A percentile compares a stretch with the other conserved stretches of the same genome.
Conservation (phyloP, 2,329 filamentous ascomycete species). For the Sarocladium kiliense region DNA sequence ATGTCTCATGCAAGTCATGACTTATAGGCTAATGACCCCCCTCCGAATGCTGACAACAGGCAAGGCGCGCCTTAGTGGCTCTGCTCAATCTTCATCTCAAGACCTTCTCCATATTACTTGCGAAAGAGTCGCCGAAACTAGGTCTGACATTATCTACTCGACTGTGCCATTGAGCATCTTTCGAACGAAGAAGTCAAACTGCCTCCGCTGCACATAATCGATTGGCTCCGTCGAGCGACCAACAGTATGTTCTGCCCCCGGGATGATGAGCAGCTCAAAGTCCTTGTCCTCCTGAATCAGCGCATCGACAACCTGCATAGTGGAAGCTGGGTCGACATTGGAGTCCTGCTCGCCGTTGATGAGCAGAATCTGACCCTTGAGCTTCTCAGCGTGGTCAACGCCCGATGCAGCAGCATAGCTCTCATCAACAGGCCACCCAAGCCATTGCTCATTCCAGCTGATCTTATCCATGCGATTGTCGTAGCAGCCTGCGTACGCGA, state of each 20-base stretch:
- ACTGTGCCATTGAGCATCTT: too few species aligned
- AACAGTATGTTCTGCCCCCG: constrained; percentile 11
- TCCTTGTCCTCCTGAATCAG: constrained; percentile 22
- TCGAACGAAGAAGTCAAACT: background rate
- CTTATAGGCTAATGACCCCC: too few species aligned
- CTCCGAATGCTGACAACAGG: too few species aligned
- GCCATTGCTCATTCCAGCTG: constrained; percentile 27
- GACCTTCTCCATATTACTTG: too few species aligned
- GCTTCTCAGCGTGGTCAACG: constrained; percentile 21
- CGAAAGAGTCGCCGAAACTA: too few species aligned
- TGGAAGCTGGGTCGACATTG: constrained; percentile 24
- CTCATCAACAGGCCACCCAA: constrained; percentile 25
- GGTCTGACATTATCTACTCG: too few species aligned
- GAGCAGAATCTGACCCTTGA: constrained; percentile 22
- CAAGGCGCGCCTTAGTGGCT: too few species aligned
- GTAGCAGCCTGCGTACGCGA: constrained; percentile 23
- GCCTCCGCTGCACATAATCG: background rate
- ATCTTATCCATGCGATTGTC: constrained; percentile 26
- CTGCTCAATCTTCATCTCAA: too few species aligned
- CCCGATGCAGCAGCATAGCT: constrained; percentile 23
- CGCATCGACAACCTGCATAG: constrained; percentile 21
- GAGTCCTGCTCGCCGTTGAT: constrained; percentile 16
- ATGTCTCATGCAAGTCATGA: too few species aligned
- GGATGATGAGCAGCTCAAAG: constrained; percentile 23
- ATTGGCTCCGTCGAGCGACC: background rate